These are phyloP conservation scores for Sporothrix euskadiensis DNA, from an alignment of 2,329 filamentous ascomycete genomes.

Conservation along the genomic window DNA sequence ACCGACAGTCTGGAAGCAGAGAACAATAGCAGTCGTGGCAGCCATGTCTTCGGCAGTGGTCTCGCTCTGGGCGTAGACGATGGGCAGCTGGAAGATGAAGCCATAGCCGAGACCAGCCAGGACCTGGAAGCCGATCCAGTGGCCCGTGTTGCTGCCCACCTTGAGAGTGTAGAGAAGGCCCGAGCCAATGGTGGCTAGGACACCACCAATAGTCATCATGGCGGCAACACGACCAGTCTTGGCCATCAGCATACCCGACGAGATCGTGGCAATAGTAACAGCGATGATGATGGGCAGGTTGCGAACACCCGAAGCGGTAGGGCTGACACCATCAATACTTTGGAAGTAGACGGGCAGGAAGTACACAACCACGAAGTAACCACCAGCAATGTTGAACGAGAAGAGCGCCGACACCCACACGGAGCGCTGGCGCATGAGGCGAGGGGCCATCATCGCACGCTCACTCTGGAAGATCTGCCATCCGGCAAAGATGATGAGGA, in stretches of 20 bases:
- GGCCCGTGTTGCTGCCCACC: constrained; percentile 37
- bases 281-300: constrained; percentile 46
- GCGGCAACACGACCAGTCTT: constrained; percentile 38
- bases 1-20: constrained; percentile 49
- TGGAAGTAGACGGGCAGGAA: constrained; percentile 26
- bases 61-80: constrained; percentile 43
- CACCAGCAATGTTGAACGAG: constrained; percentile 46
- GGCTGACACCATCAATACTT: constrained; percentile 36
- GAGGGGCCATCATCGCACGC: constrained; percentile 52
- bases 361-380: constrained; percentile 46
- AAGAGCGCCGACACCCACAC: constrained; percentile 48
- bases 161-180: constrained; percentile 45
- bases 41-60: constrained; percentile 42
- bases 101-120: constrained; percentile 50
- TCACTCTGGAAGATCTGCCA: constrained; percentile 42
- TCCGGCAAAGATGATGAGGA: constrained; percentile 3
- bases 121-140: constrained; percentile 53
- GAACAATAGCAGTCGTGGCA: constrained; percentile 44
- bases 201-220: constrained; percentile 40
- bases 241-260: constrained; percentile 41
- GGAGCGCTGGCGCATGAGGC: constrained; percentile 46
- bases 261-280: constrained; percentile 41
- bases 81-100: constrained; percentile 48
- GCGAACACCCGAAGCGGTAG: constrained; percentile 43
- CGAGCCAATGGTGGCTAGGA: constrained; percentile 41